Evolutionary conservation across 140 eudicot genomes (phyloP).

Genomic region (Senecio squalidus): DNA sequence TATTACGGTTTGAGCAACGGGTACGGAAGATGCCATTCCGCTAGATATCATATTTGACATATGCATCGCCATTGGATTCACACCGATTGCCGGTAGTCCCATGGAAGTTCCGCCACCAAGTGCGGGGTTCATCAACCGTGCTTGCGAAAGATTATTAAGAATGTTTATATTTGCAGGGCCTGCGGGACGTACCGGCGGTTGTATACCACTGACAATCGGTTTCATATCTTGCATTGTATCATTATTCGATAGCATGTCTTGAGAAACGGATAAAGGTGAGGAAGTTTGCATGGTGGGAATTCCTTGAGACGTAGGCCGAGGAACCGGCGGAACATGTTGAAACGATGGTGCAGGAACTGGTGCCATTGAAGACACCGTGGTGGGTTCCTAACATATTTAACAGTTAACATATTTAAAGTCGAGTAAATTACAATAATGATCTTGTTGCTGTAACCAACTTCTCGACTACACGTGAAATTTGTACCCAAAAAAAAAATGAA

Average conservation of each 20-base stretch:
- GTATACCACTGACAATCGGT: slow-evolving; percentile 49
- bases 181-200: slow-evolving; percentile 57
- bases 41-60: slow-evolving; percentile 93
- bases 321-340: slow-evolving; percentile 65
- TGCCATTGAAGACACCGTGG: slow-evolving; percentile 54
- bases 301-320: slow-evolving; percentile 75
- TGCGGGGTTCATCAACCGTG: slow-evolving; percentile 60
- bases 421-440: too few species aligned
- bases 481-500: too few species aligned
- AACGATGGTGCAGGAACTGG: slow-evolving; percentile 52
- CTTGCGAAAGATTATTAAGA: slow-evolving; percentile 74
- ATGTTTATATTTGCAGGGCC: slow-evolving; percentile 69
- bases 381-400: slow-evolving; percentile 66
- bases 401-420: too few species aligned
- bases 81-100: slow-evolving; percentile 71
- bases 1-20: slow-evolving; percentile 58
- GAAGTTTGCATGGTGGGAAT: slow-evolving; percentile 68
- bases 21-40: slow-evolving; percentile 75
- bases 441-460: too few species aligned
- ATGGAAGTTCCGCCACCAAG: slow-evolving; percentile 76
- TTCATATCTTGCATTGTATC: slow-evolving; percentile 62
- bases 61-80: slow-evolving; percentile 74
- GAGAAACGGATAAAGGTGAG: slow-evolving; percentile 76
- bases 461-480: too few species aligned
- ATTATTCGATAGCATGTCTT: slow-evolving; percentile 52